phyloP scores from a whole-genome alignment of 805 yeast species.

The Pichia exigua region DNA sequence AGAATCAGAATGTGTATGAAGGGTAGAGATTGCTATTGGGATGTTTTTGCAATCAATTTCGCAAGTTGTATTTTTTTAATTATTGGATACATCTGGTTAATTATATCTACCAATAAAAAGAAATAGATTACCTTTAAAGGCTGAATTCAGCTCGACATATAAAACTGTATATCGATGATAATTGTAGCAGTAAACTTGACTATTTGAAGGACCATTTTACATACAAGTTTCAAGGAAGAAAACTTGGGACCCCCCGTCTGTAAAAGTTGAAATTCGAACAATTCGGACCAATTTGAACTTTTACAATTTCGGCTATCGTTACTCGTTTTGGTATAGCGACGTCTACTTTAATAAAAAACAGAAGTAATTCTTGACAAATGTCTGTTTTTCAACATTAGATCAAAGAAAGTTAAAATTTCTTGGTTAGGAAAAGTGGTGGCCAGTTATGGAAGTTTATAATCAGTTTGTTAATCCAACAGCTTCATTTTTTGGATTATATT shows the following conservation, averaged over 20 bases:
- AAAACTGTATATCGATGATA: too few species aligned
- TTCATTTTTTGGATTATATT: constrained; percentile 52
- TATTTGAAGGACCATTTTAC: too few species aligned
- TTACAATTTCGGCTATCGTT: background rate
- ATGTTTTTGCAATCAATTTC: constrained; percentile 37
- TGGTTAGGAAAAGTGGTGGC: background rate
- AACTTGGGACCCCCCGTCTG: too few species aligned
- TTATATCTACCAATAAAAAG: background rate
- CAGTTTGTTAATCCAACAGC: constrained; percentile 71
- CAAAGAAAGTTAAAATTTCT: too few species aligned
- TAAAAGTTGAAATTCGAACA: too few species aligned
- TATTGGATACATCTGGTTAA: constrained; percentile 14
- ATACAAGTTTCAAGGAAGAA: too few species aligned
- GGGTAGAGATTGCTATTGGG: constrained; percentile 42
- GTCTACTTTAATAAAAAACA: background rate
- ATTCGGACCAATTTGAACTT: background rate
- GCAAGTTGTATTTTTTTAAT: constrained; percentile 24
- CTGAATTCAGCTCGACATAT: too few species aligned
- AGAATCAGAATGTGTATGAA: constrained; percentile 30
- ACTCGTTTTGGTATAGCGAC: background rate
- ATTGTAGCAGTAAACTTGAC: too few species aligned
- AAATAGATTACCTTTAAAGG: background rate
- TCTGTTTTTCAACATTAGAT: too few species aligned
- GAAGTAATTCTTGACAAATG: background rate
- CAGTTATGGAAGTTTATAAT: constrained; percentile 67